Base-by-base conservation (phyloP, 2,329 filamentous ascomycete genomes). In the Colletotrichum eremochloae region DNA sequence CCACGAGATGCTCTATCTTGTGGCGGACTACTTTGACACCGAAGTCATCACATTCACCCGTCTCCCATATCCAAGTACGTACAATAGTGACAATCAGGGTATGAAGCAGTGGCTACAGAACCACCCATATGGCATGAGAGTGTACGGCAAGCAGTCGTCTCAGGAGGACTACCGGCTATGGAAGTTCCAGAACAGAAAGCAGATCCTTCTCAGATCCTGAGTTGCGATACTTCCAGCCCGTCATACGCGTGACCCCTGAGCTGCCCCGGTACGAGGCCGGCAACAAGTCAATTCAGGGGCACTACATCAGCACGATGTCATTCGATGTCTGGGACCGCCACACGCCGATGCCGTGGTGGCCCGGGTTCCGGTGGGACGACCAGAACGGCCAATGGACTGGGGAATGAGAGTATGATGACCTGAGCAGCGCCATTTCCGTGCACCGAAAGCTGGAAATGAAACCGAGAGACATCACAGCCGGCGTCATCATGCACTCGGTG, bases 321-420 rank as follows among this genome's bases (percentile, higher is more conserved):
- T 71, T 63, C 29, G 52, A 68, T 5, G 36, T 46, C 1, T 71
- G 68, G 68, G 68, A 71, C 3, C 68, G 68, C 57, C 29, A 56
- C 42, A 24, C 29, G 42, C 57, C 64, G 64, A 68, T 68, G 68
- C 64, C 68, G 44, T 71, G 68, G 68, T 71, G 68, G 68, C 57
- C 58, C 1, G 68, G 65, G 29, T 63, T 29, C 52, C 40, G 46
- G 9, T 62, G 52, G 36, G 29, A 57, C 33, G n/a, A 31, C 29
- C 8, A 38, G 5, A 5, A 58, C n/a, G 18, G 40, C 7, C n/a
- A 5, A 18, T 60, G 44, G 60, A 50, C n/a, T 8, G 44, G 60
- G 8, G 60, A 31, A 33, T 50, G 60, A 46, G 46, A 48, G 29
- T 15, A n/a, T 14, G 31, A 18, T 12, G 7, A 36, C 1, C 33